These are phyloP conservation scores for Entophlyctis luteolus DNA, from an alignment of 192 early-diverging fungal species.

Conservation along the genomic window DNA sequence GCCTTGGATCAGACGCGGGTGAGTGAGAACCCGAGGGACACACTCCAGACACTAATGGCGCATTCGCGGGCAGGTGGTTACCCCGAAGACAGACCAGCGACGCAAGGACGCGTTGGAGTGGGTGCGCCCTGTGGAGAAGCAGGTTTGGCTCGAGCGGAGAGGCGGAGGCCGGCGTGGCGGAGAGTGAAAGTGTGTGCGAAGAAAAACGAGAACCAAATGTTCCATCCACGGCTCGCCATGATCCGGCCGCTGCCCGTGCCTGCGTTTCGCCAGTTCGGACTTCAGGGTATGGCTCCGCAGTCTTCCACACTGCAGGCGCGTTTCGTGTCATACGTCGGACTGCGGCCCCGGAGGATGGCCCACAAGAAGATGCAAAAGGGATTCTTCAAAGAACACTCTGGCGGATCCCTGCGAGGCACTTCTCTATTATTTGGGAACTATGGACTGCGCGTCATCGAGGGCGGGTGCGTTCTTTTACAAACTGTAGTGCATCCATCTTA, in stretches of 20 bases:
- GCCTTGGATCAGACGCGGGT: constrained; percentile 42
- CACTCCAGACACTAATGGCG: neutral
- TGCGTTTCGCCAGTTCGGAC: neutral
- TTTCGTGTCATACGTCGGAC: constrained; percentile 12
- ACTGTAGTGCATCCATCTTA: neutral
- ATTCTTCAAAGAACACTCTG: constrained; percentile 72
- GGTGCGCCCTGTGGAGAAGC: constrained; percentile 44
- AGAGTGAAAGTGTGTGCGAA: neutral
- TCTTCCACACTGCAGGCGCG: too few relatives aligned
- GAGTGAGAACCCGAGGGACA: neutral
- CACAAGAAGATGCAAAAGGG: constrained; percentile 48
- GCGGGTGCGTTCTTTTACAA: constrained; percentile 48
- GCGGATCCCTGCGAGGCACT: constrained; percentile 83
- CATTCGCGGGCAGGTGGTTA: neutral
- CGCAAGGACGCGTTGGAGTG: constrained; percentile 40
- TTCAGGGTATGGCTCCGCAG: neutral
- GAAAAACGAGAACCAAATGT: neutral
- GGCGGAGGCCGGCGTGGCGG: neutral
- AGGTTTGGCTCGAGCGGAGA: constrained; percentile 42
- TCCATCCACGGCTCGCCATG: too few relatives aligned
- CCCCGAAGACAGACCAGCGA: constrained; percentile 9
- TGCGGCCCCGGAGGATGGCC: constrained; percentile 12
- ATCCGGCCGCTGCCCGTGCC: neutral
- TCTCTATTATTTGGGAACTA: constrained; percentile 85
- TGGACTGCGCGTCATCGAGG: constrained; percentile 84